phyloP scores from a whole-genome alignment of 163 green algal species.

The Botryococcus braunii region DNA sequence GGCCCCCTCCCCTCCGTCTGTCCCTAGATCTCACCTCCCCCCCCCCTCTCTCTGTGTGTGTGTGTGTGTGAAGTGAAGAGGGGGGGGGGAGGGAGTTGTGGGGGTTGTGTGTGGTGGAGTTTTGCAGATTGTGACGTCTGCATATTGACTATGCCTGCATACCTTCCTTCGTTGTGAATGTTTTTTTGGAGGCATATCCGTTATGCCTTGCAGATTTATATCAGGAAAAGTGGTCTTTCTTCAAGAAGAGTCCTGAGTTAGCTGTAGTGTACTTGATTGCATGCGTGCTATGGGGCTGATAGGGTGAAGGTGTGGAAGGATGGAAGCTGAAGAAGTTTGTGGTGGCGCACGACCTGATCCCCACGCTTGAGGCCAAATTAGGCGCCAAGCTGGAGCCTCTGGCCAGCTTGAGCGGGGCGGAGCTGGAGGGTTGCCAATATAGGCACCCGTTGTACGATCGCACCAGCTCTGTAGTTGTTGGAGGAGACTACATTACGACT shows the following conservation, averaged over 20 bases:
- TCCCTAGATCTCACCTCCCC: no score
- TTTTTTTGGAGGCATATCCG: neutral
- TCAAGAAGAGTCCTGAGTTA: no score
- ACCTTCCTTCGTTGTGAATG: no score
- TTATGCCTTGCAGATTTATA: neutral
- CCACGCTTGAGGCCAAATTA: slow-evolving; percentile 62
- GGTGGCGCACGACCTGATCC: slow-evolving; percentile 57
- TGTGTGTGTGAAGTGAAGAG: no score
- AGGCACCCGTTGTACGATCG: slow-evolving; percentile 77
- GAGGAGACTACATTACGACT: slow-evolving; percentile 98
- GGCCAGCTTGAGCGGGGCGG: slow-evolving; percentile 31
- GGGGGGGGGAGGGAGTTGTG: no score
- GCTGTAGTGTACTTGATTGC: no score
- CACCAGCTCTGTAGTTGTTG: slow-evolving; percentile 65
- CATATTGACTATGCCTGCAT: no score
- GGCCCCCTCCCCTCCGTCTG: no score
- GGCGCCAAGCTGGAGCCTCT: slow-evolving; percentile 41
- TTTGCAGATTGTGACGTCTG: no score
- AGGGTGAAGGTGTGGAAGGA: slow-evolving; percentile 6
- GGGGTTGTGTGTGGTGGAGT: no score
- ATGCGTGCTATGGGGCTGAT: no score
- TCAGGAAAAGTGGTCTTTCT: neutral
- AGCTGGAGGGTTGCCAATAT: slow-evolving; percentile 78
- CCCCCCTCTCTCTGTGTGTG: no score
- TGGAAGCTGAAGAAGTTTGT: slow-evolving; percentile 33